Conservation (phyloP, 2,329 filamentous ascomycete species). For the Scedosporium dehoogii region DNA sequence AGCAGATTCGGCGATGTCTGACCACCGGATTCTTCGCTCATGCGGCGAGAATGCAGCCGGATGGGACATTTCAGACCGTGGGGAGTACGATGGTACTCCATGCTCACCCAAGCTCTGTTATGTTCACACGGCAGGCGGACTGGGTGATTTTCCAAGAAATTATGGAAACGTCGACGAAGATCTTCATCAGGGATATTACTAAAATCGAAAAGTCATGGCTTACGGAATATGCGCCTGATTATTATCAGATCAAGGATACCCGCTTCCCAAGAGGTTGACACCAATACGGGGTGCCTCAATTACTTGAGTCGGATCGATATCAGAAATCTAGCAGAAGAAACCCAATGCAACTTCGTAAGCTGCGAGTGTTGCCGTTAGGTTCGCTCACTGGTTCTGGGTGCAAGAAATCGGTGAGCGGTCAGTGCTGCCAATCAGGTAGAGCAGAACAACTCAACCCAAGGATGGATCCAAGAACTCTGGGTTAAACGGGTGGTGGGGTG, state of each 20-base stretch:
- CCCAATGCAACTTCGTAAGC: too few species aligned
- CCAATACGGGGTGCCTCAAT: too few species aligned
- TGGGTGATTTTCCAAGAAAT: slow-evolving; percentile 96
- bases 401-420: not conserved
- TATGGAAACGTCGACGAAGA: slow-evolving; percentile 80
- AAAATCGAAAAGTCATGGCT: slow-evolving; percentile 93
- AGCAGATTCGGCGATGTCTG: slow-evolving; percentile 74
- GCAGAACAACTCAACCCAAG: not conserved
- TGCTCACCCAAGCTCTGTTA: slow-evolving; percentile 83
- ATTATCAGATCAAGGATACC: slow-evolving; percentile 49
- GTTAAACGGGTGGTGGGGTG: too few species aligned
- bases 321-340: too few species aligned
- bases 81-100: slow-evolving; percentile 67
- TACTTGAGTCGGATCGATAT: too few species aligned
- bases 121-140: slow-evolving; percentile 94
- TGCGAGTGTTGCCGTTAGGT: too few species aligned
- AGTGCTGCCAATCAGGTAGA: not conserved
- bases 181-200: slow-evolving; percentile 82
- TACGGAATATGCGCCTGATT: slow-evolving; percentile 76
- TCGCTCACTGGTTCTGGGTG: too few species aligned
- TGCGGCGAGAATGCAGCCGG: slow-evolving; percentile 84
- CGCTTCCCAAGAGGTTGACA: not conserved
- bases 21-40: slow-evolving; percentile 89
- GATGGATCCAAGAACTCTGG: not conserved
- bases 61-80: slow-evolving; percentile 84